Evolutionary conservation across 2,329 filamentous ascomycete species (phyloP).

Genomic region (Trichoderma gracile): DNA sequence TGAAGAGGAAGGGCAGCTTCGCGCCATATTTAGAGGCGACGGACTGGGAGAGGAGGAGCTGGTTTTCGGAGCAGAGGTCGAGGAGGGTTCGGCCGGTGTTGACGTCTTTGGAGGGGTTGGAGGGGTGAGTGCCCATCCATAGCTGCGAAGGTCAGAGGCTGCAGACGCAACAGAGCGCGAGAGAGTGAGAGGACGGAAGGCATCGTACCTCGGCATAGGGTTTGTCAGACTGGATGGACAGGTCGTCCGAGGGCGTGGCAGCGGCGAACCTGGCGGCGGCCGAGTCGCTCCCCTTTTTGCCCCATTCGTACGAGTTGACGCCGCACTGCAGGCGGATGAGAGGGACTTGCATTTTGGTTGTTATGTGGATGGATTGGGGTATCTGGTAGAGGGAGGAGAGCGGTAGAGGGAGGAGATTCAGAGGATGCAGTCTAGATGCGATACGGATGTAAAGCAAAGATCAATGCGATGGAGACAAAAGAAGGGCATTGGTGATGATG

Average conservation of each 20-base stretch:
- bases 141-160: conserved; percentile 54
- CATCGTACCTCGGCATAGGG: conserved; percentile 82
- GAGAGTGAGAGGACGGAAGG: background rate
- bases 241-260: conserved; percentile 72
- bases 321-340: conserved; percentile 85
- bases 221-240: conserved; percentile 80
- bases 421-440: too few species aligned
- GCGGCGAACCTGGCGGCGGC: conserved; percentile 88
- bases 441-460: background rate
- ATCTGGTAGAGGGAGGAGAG: background rate
- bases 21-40: conserved; percentile 73
- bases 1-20: conserved; percentile 95
- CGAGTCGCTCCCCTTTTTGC: conserved; percentile 84
- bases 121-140: conserved; percentile 99
- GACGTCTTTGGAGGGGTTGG: conserved; percentile 89
- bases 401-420: background rate
- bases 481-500: conserved; percentile 7
- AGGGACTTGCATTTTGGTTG: conserved; percentile 66
- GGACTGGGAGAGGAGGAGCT: conserved; percentile 72
- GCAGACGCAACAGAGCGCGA: background rate
- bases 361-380: background rate
- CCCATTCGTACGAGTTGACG: conserved; percentile 99
- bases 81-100: conserved; percentile 80
- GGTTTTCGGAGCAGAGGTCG: conserved; percentile 84
- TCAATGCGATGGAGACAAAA: background rate